A percentile compares a stretch with the other conserved stretches of the same genome.
These are phyloP conservation scores for Microbotryum violaceum DNA, from an alignment of 1,284 basidiomycete species.

Conservation along the genomic window DNA sequence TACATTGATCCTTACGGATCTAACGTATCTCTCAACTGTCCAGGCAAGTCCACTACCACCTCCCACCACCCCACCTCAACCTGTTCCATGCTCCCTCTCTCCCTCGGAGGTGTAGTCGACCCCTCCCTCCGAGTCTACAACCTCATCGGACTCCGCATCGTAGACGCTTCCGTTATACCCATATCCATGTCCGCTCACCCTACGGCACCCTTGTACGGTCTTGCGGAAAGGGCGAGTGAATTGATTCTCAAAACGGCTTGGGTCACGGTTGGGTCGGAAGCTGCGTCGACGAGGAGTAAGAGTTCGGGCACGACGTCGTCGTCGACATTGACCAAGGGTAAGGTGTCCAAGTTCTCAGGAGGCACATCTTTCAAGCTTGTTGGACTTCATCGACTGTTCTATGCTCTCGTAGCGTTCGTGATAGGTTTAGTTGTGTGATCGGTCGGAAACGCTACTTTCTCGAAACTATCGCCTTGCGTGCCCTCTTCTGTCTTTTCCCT, in stretches of 20 bases:
- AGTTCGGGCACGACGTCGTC: not conserved
- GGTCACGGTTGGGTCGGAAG: constrained; percentile 7
- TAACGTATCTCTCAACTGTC: not conserved
- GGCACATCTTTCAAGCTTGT: too few species aligned
- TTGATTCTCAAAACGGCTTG: constrained; percentile 9
- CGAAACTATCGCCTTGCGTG: too few species aligned
- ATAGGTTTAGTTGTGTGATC: too few species aligned
- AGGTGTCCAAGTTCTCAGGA: too few species aligned
- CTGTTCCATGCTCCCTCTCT: constrained; percentile 64
- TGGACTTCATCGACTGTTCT: too few species aligned
- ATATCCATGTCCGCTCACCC: constrained; percentile 15
- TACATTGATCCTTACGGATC: not conserved
- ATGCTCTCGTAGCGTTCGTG: too few species aligned
- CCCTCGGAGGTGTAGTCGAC: constrained; percentile 69
- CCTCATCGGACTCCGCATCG: constrained; percentile 54
- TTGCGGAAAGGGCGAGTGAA: constrained; percentile 22
- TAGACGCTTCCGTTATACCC: constrained; percentile 38
- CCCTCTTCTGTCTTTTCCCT: too few species aligned
- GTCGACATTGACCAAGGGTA: not conserved
- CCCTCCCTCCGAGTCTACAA: constrained; percentile 62
- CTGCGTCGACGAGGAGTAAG: not conserved
- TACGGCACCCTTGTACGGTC: constrained; percentile 22
- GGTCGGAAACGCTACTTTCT: too few species aligned
- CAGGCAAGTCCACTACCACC: not conserved
- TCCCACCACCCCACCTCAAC: constrained; percentile 28